These are phyloP conservation scores for Geotrichum phurueaensis DNA, from an alignment of 1,139 yeast species.

Conservation along the genomic window DNA sequence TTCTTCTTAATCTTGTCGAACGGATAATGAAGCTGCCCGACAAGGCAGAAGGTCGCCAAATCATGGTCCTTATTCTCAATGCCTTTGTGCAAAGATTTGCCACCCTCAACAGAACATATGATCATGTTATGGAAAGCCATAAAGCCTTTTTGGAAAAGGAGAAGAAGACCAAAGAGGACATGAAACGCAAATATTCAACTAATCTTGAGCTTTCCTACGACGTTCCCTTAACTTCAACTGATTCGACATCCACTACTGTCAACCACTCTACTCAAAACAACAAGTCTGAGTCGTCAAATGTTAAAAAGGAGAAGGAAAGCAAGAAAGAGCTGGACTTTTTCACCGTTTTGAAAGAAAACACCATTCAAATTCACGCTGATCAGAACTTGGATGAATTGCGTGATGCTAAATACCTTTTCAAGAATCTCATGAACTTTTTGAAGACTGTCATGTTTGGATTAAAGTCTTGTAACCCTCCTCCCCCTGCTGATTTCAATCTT, in stretches of 20 bases:
- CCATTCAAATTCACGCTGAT: conserved; percentile 43
- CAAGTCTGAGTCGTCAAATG: conserved; percentile 17
- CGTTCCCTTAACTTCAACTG: conserved; percentile 6
- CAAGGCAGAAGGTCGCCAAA: conserved; percentile 77
- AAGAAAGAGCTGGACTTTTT: conserved; percentile 40
- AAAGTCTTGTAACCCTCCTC: conserved; percentile 85
- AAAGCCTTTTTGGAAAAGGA: conserved; percentile 21
- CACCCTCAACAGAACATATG: conserved; percentile 65
- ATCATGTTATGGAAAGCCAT: conserved; percentile 61
- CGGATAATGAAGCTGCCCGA: conserved; percentile 78
- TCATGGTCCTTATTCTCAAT: conserved; percentile 60
- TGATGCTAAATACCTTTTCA: conserved; percentile 82
- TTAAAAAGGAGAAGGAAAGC: conserved; percentile 19
- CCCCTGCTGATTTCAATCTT: conserved; percentile 59
- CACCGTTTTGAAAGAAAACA: conserved; percentile 45
- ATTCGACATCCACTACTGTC: conserved; percentile 4
- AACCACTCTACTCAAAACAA: conserved; percentile 14
- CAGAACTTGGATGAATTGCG: conserved; percentile 60
- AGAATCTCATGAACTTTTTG: conserved; percentile 82
- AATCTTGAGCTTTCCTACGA: conserved; percentile 15
- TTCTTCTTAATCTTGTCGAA: conserved; percentile 80
- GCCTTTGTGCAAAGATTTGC: conserved; percentile 82
- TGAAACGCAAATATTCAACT: conserved; percentile 15
- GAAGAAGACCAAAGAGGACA: conserved; percentile 19
- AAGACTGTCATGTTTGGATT: conserved; percentile 88